phyloP scores from a whole-genome alignment of 1,284 basidiomycete genomes.

The Fomes fomentarius region DNA sequence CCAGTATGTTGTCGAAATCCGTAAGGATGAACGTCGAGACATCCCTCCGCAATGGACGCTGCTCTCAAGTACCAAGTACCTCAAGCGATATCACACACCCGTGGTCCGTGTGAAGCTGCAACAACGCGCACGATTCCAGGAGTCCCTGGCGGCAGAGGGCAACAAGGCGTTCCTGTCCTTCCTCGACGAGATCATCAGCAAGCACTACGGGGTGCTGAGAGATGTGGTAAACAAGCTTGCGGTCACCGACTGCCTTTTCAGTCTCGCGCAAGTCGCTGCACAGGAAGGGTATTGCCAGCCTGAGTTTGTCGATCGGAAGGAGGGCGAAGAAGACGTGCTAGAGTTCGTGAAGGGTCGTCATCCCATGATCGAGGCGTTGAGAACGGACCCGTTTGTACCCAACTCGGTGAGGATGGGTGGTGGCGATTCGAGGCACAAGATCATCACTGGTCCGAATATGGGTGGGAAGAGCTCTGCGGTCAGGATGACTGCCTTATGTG shows the following conservation, averaged over 20 bases:
- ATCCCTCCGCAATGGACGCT: constrained; percentile 84
- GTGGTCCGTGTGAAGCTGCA: constrained; percentile 67
- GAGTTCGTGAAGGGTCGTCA: constrained; percentile 78
- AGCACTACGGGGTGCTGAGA: constrained; percentile 72
- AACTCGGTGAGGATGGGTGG: constrained; percentile 66
- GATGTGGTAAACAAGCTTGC: constrained; percentile 81
- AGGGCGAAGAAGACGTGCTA: constrained; percentile 46
- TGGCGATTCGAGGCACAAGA: constrained; percentile 59
- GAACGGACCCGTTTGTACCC: constrained; percentile 81
- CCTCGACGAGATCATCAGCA: constrained; percentile 66
- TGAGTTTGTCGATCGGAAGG: constrained; percentile 49
- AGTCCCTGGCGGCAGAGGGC: constrained; percentile 73
- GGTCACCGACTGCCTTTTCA: constrained; percentile 77
- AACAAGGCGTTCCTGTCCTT: constrained; percentile 71
- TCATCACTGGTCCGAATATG: constrained; percentile 86
- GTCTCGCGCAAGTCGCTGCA: constrained; percentile 69
- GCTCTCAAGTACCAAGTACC: constrained; percentile 78
- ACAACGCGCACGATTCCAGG: constrained; percentile 78
- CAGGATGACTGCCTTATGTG: constrained; percentile 74
- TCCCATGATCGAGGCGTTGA: constrained; percentile 81
- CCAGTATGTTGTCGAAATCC: constrained; percentile 81
- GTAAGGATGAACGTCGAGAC: constrained; percentile 66
- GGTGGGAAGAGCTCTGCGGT: constrained; percentile 82
- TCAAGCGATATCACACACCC: constrained; percentile 85
- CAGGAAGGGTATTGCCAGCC: constrained; percentile 79